Conservation (phyloP, 768 basidiomycete species). For the Lactarius trivialis region DNA sequence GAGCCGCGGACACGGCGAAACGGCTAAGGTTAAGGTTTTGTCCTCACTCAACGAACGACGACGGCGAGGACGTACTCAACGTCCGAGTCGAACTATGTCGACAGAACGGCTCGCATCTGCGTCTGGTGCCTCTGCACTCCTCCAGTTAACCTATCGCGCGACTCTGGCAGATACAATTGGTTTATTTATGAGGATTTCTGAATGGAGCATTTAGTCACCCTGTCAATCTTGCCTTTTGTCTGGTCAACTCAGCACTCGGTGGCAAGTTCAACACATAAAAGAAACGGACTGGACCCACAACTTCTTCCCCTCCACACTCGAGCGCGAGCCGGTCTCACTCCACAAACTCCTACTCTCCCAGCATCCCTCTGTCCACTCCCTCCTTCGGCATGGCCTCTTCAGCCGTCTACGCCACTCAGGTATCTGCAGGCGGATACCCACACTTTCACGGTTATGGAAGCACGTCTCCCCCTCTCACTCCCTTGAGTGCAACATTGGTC, state of each 20-base stretch:
- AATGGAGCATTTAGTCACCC: not conserved
- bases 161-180: not conserved
- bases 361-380: too few relatives aligned
- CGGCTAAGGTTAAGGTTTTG: not conserved
- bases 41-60: not conserved
- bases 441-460: not conserved
- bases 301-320: not conserved
- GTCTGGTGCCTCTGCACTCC: not conserved
- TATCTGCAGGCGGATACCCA: constrained; percentile 16
- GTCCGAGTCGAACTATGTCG: not conserved
- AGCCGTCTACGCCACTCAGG: not conserved
- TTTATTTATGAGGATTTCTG: not conserved
- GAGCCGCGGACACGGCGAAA: not conserved
- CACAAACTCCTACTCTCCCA: too few relatives aligned
- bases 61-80: not conserved
- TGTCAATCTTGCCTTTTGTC: not conserved
- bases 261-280: constrained; percentile 9
- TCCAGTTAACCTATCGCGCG: not conserved
- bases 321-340: constrained; percentile 2
- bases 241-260: not conserved
- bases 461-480: not conserved
- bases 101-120: not conserved
- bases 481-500: constrained; percentile 8
- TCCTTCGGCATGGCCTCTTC: constrained; percentile 4
- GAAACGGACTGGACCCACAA: not conserved